Base-by-base conservation (phyloP, 306 rosid species). In the Acacia crassicarpa region DNA sequence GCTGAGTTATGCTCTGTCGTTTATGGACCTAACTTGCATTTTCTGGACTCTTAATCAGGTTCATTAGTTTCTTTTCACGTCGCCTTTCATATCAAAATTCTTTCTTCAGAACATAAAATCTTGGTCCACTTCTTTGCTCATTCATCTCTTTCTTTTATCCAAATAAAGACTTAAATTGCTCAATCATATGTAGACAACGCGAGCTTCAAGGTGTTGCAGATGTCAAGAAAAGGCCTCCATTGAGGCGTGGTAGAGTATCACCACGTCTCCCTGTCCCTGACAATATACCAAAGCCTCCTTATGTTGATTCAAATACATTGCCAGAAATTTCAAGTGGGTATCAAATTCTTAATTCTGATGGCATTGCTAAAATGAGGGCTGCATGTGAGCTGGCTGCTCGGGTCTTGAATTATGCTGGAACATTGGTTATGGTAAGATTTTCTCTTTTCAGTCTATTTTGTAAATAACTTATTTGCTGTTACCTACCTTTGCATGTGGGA, bases 361-460 rank as follows among this genome's bases (percentile, higher is more conserved):
- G 96, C 70, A 84, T 92, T 80, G 91, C 82, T 69, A 74, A 70
- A 56, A 95, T 95, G 96, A 91, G 93, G 84, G 97, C 98, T 78
- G 93, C 99, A 14, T 83, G 97, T 45, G 90, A 93, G 85, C 98
- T 95, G 76, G 99, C 99, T 78, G 99, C 98, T 41, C 92, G 91
- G 48, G 97, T 93, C 78, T 90, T 95, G 71, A 86, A 95, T 71
- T 87, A 76, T 76, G 99, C 98, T 2, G 99, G 99, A 82, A 93
- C 93, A 49, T 76, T 95, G 87, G 94, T 95, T 80, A 92, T 83
- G 92, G 99, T 95, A 87, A 87, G 90, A 69, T 81, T 87, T 40
- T 67, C 76, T 75, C 81, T 82, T 56, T 74, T 8, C 65, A 33
- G 68, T 40, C 9, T 77, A 22, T 33, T 84, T 73, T 16, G 61